Percentiles rank a stretch among this genome's conserved stretches.
phyloP scores from a whole-genome alignment of 129 eudicot species.

The Flaveria ramosissima region DNA sequence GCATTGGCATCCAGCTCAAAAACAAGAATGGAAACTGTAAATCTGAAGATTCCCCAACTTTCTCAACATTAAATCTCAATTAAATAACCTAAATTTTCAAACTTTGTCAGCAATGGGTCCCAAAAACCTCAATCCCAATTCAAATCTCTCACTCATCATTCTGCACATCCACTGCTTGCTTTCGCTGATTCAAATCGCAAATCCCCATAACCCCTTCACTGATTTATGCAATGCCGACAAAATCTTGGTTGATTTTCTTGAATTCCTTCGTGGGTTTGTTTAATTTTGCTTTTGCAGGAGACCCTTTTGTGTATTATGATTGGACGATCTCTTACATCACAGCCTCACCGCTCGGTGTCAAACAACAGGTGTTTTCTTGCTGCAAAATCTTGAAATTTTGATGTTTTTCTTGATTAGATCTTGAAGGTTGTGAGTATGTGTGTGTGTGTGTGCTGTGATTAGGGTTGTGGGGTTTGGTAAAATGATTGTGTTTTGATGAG shows the following conservation, averaged over 20 bases:
- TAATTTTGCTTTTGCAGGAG: slow-evolving; percentile 53
- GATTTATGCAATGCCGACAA: slow-evolving; percentile 30
- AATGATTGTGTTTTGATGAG: slow-evolving; percentile 18
- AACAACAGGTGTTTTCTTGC: slow-evolving; percentile 61
- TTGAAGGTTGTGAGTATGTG: slow-evolving; percentile 2
- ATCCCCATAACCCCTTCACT: slow-evolving; percentile 36
- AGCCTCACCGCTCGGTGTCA: slow-evolving; percentile 87
- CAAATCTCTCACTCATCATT: slow-evolving; percentile 27
- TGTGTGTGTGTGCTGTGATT: slow-evolving; percentile 17
- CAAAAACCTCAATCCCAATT: slow-evolving; percentile 25
- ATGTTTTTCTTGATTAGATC: slow-evolving; percentile 11
- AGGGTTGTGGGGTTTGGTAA: not conserved
- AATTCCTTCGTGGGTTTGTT: slow-evolving; percentile 44
- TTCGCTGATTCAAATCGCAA: slow-evolving; percentile 19
- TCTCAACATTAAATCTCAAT: not conserved
- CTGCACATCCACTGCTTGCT: slow-evolving; percentile 26
- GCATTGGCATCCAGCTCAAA: slow-evolving; percentile 19
- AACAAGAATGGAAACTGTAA: slow-evolving; percentile 31
- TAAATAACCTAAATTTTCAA: slow-evolving; percentile 4
- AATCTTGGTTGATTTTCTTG: slow-evolving; percentile 40
- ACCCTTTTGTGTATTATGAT: slow-evolving; percentile 83
- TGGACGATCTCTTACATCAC: slow-evolving; percentile 89
- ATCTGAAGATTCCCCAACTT: slow-evolving; percentile 27
- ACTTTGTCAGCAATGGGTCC: slow-evolving; percentile 29
- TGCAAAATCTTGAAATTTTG: slow-evolving; percentile 24